Evolutionary conservation across 805 yeast species (phyloP).

Genomic region (Candida palmyrensis): DNA sequence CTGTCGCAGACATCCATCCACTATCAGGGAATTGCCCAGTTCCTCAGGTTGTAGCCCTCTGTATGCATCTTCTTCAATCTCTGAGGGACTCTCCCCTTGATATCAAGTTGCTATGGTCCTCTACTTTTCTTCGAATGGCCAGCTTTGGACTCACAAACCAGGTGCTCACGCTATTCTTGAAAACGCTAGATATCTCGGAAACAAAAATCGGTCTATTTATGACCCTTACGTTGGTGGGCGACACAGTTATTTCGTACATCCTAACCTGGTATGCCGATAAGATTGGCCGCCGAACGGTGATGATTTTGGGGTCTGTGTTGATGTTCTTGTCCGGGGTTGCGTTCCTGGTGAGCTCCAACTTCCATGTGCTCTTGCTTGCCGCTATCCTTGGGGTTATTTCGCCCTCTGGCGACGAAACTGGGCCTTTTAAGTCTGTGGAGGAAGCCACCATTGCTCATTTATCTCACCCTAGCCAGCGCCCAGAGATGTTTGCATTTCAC

Average conservation of each 20-base stretch:
- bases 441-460: slow-evolving; percentile 79
- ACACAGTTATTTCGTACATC: slow-evolving; percentile 61
- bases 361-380: slow-evolving; percentile 52
- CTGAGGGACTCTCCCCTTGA: slow-evolving; percentile 42
- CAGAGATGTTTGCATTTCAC: slow-evolving; percentile 73
- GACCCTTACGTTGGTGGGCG: slow-evolving; percentile 78
- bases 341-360: slow-evolving; percentile 55
- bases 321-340: slow-evolving; percentile 66
- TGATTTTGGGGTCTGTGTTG: slow-evolving; percentile 57
- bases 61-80: slow-evolving; percentile 31
- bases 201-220: slow-evolving; percentile 68
- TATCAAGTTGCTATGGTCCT: slow-evolving; percentile 57
- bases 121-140: slow-evolving; percentile 64
- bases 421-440: slow-evolving; percentile 84
- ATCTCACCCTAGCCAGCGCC: slow-evolving; percentile 58
- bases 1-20: too few species aligned
- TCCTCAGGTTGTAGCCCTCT: background rate
- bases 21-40: background rate
- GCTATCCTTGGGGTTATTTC: slow-evolving; percentile 84
- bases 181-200: slow-evolving; percentile 49
- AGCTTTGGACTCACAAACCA: slow-evolving; percentile 80
- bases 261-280: slow-evolving; percentile 75
- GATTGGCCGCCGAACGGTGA: slow-evolving; percentile 62
- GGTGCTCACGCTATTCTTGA: slow-evolving; percentile 64
- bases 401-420: slow-evolving; percentile 86